Conservation (phyloP, 2,329 filamentous ascomycete genomes). For the Venturia oleaginea region DNA sequence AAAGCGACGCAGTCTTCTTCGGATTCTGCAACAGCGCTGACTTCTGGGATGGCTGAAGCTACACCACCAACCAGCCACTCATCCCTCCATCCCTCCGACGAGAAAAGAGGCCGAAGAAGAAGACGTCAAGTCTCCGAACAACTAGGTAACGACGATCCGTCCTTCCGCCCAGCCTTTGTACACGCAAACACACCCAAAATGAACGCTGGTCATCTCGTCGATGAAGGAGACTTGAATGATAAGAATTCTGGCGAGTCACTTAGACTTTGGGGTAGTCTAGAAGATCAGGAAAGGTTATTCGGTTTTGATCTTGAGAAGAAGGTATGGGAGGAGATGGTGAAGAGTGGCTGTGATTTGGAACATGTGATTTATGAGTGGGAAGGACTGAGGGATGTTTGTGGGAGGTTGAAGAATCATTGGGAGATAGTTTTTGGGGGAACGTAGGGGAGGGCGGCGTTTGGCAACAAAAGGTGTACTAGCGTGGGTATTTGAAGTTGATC, state of each 20-base stretch:
- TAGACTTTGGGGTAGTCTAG: constrained; percentile 19
- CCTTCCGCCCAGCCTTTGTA: constrained; percentile 18
- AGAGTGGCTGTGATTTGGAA: constrained; percentile 19
- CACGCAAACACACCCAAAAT: constrained; percentile 24
- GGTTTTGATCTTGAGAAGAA: constrained; percentile 21
- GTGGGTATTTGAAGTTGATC: too few relatives aligned
- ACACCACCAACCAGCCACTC: neutral
- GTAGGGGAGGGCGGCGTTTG: too few relatives aligned
- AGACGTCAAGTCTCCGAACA: neutral
- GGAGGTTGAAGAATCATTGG: constrained; percentile 16
- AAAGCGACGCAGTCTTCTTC: neutral
- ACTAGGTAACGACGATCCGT: constrained; percentile 4
- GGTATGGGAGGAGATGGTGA: constrained; percentile 20
- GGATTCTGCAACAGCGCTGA: neutral
- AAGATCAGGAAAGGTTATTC: constrained; percentile 18
- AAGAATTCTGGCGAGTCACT: constrained; percentile 15
- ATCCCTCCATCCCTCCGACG: neutral
- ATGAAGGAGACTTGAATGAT: constrained; percentile 19
- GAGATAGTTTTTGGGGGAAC: constrained; percentile 4
- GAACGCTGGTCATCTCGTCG: constrained; percentile 23
- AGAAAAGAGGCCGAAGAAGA: neutral
- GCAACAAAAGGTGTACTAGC: too few relatives aligned
- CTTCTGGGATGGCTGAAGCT: neutral
- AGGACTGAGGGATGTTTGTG: constrained; percentile 14
- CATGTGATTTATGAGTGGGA: constrained; percentile 18